phyloP scores from a whole-genome alignment of 2,329 filamentous ascomycete species.

The Diatrype stigma region DNA sequence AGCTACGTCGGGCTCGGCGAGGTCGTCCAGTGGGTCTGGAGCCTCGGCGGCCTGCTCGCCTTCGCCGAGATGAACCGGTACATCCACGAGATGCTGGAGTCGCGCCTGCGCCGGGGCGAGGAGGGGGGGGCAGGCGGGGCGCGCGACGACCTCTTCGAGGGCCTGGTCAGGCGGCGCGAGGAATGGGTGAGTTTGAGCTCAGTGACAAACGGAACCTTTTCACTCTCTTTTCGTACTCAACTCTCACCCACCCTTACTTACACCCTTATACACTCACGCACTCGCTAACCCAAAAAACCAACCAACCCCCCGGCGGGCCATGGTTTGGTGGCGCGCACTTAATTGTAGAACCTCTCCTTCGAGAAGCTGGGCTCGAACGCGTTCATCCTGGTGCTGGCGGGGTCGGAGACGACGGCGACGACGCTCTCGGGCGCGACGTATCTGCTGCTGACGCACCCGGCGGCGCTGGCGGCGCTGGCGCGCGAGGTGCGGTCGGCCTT shows the following conservation, averaged over 20 bases:
- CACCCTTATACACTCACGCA: too few relatives aligned
- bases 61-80: conserved; percentile 11
- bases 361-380: conserved; percentile 22
- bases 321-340: too few relatives aligned
- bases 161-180: conserved; percentile 26
- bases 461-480: conserved; percentile 27
- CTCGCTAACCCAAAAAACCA: too few relatives aligned
- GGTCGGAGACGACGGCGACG: conserved; percentile 28
- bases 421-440: conserved; percentile 25
- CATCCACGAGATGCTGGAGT: conserved; percentile 17
- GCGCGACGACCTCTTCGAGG: conserved; percentile 28
- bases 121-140: not conserved
- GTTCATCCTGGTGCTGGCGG: conserved; percentile 23
- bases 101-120: conserved; percentile 2
- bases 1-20: conserved; percentile 16
- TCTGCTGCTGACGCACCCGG: conserved; percentile 26
- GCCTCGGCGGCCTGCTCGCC: conserved; percentile 5
- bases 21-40: conserved; percentile 17
- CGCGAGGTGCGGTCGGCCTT: conserved; percentile 37
- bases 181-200: conserved; percentile 20
- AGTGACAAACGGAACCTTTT: too few relatives aligned
- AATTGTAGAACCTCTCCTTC: conserved; percentile 21
- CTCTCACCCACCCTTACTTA: too few relatives aligned
- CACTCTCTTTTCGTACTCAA: too few relatives aligned
- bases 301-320: too few relatives aligned